These are phyloP conservation scores for Nannizziopsis barbatae DNA, from an alignment of 2,329 filamentous ascomycete species.

Conservation along the genomic window DNA sequence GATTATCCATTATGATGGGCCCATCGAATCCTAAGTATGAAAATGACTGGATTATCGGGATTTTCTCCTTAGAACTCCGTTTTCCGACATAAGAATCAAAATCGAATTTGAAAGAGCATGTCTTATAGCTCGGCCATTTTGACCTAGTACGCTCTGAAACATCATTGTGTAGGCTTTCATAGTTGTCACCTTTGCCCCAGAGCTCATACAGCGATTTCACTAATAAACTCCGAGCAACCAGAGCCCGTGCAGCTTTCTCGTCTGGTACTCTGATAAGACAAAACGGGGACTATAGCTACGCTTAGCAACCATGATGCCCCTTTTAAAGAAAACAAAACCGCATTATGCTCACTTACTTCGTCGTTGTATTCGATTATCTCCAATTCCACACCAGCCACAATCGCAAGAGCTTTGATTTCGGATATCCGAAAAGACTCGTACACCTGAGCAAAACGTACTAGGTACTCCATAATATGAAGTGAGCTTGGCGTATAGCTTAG, in stretches of 20 bases:
- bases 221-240: constrained; percentile 69
- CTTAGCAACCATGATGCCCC: constrained; percentile 9
- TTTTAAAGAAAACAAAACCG: background rate
- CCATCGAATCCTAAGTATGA: constrained; percentile 66
- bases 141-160: constrained; percentile 49
- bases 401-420: constrained; percentile 71
- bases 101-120: constrained; percentile 66
- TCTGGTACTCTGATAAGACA: constrained; percentile 63
- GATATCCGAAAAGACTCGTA: constrained; percentile 85
- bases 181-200: constrained; percentile 63
- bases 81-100: constrained; percentile 74
- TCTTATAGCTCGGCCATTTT: constrained; percentile 56
- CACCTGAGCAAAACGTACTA: constrained; percentile 78
- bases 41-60: constrained; percentile 72
- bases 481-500: background rate
- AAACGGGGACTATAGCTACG: constrained; percentile 61
- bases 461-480: constrained; percentile 50
- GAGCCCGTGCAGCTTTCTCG: constrained; percentile 49
- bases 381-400: constrained; percentile 54
- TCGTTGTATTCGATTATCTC: constrained; percentile 64
- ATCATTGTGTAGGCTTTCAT: constrained; percentile 56
- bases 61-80: constrained; percentile 51
- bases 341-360: constrained; percentile 48
- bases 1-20: constrained; percentile 61
- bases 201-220: constrained; percentile 76